Conservation (phyloP, 1,284 basidiomycete genomes). For the Cryptococcus maquisensis region DNA sequence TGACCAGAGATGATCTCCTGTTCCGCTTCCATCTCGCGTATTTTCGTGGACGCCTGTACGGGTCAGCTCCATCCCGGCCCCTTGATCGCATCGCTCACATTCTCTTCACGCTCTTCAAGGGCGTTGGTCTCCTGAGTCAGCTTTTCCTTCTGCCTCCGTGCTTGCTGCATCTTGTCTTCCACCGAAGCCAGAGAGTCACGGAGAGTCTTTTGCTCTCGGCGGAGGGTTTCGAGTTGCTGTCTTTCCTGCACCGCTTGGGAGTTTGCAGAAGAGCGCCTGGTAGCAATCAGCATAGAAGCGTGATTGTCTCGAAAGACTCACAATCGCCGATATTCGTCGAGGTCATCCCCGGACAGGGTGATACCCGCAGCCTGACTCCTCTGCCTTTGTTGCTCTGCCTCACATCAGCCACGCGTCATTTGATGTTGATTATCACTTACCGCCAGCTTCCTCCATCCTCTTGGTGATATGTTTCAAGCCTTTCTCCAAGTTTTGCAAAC, state of each 20-base stretch:
- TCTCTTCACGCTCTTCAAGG: conserved; percentile 59
- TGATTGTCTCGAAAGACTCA: conserved; percentile 49
- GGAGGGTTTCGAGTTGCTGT: conserved; percentile 73
- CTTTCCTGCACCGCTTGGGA: conserved; percentile 79
- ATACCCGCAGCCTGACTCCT: conserved; percentile 66
- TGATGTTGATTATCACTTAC: conserved; percentile 48
- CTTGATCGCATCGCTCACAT: conserved; percentile 51
- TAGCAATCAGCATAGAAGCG: not conserved
- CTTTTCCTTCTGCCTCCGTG: conserved; percentile 60
- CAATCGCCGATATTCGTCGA: conserved; percentile 84
- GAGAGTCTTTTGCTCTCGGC: conserved; percentile 75
- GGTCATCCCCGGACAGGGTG: conserved; percentile 72
- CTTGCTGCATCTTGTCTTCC: conserved; percentile 61
- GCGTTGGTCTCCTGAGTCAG: conserved; percentile 60
- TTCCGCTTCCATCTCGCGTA: conserved; percentile 54
- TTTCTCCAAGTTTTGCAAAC: conserved; percentile 58
- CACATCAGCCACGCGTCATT: not conserved
- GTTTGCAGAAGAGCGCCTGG: conserved; percentile 55
- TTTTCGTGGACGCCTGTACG: conserved; percentile 48
- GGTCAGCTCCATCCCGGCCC: not conserved
- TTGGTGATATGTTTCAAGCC: conserved; percentile 66
- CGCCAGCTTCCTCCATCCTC: conserved; percentile 72
- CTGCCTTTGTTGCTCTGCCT: conserved; percentile 68
- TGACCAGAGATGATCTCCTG: conserved; percentile 34
- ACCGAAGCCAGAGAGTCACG: conserved; percentile 57